Base-by-base conservation (phyloP, 805 yeast species). In the Teunomyces tritomae region DNA sequence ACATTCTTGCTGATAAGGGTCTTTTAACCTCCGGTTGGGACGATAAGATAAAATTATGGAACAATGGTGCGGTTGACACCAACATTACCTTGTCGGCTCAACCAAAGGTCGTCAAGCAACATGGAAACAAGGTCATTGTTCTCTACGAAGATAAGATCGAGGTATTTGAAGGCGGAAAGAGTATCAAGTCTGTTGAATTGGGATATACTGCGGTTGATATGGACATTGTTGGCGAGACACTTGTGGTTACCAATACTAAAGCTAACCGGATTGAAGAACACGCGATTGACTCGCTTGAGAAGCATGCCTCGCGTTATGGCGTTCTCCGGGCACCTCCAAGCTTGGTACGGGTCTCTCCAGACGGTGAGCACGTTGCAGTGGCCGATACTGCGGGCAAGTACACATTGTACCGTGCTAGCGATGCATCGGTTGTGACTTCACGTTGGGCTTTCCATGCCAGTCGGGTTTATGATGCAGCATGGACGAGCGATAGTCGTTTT, bases 371-470 rank as follows among this genome's bases (percentile, higher is more conserved):
- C 50, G 73, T 86, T 13, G 98, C 98, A 0, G 87, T 85, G 24
- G 97, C 97, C 45, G 97, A 91, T 58, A 75, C 76, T 4, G 74
- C 85, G 45, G 99, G 99, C 29, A 94, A 92, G 64, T 89, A 90
- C 54, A 68, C 84, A n/a, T 73, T 91, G 32, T 89, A 81, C 66
- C 76, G 81, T 53, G 63, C 82, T 5, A 64, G 63, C 2, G 83
- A 82, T 34, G 78, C 72, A 44, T 55, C 77, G 2, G 69, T 88
- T 6, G 77, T 83, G 32, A 89, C 98, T 2, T 82, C 95, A 0
- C 80, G 97, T 62, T 94, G 99, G 99, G 85, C 96, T 0, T 92
- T 89, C 82, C 97, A 94, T 64, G 87, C 91, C 2, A 85, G 96
- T 48, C 83, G 79, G 47, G 85, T 94, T 52, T 82, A 81, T 49